Base-by-base conservation (phyloP, 140 eudicot species). In the Artemisia princeps region DNA sequence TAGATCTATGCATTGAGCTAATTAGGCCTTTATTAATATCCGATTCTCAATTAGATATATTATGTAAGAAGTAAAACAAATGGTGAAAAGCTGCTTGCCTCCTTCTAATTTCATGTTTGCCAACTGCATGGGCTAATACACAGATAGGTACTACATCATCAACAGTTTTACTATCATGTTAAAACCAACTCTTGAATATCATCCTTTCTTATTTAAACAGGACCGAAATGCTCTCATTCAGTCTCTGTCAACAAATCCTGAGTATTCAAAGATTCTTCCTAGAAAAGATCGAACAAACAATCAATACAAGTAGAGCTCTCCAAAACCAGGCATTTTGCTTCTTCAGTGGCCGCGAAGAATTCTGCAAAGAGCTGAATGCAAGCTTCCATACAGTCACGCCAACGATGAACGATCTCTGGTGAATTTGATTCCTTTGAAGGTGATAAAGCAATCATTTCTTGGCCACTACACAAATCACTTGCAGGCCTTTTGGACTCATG, bases 201-300 rank as follows among this genome's bases (percentile, higher is more conserved):
- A 65, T 40, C 50, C 15, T 13, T 55, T 37, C 60, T 49, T 24
- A 49, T 68, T 22, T 72, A 72, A 73, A 77, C 94, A 92, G 98
- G 98, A 92, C 64, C 83, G 95, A 69, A 77, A 46, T 64, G 87
- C 95, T 54, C 82, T 92, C 51, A 85, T 85, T 65, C 86, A 83
- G 65, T 80, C 96, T 17, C 68, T 92, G 55, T 88, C 98, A 56
- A 92, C 98, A 67, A 83, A 88, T 80, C 96, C 98, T 1, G n/a
- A n/a, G n/a, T n/a, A n/a, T n/a, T n/a, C n/a, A n/a, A n/a, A n/a
- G n/a, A n/a, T 62, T 86, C 85, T 62, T 87, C 90, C 99, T 96
- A 94, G 63, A 94, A 94, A 72, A 94, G 86, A 57, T 88, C 94
- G 54, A 88, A 86, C 65, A 94, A 76, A 77, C 94, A 82, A 73